Percentiles rank a stretch among this genome's conserved stretches.
These are phyloP conservation scores for Ilex paraguariensis DNA, from an alignment of 305 asterid species.

Conservation along the genomic window DNA sequence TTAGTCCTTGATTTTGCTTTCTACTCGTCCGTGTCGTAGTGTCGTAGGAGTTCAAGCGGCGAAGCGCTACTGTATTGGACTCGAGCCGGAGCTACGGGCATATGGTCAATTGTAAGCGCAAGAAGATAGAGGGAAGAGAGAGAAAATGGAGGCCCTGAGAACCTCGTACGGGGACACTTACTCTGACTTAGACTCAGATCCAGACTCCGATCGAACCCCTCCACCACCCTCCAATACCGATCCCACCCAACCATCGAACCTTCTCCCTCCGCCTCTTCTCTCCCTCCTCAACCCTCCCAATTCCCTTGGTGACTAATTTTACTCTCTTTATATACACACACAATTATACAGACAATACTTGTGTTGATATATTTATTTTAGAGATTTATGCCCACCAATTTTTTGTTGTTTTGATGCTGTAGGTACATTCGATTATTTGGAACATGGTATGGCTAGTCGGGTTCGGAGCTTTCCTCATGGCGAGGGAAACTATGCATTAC, in stretches of 20 bases:
- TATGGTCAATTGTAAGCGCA: too few species aligned
- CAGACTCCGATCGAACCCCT: conserved; percentile 23
- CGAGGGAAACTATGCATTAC: conserved; percentile 84
- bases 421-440: conserved; percentile 43
- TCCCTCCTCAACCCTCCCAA: conserved; percentile 61
- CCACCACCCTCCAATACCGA: conserved; percentile 20
- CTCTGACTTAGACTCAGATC: conserved; percentile 61
- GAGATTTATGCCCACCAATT: conserved; percentile 10
- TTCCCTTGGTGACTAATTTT: conserved; percentile 36
- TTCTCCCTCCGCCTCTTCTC: conserved; percentile 78
- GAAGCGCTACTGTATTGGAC: too few species aligned
- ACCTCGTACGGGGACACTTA: conserved; percentile 69
- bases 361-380: background rate
- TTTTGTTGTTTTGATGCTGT: conserved; percentile 33
- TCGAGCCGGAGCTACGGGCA: too few species aligned
- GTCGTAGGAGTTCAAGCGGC: too few species aligned
- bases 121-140: background rate
- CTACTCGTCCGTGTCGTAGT: too few species aligned
- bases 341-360: too few species aligned
- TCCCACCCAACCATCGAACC: conserved; percentile 18
- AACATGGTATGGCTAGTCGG: conserved; percentile 38
- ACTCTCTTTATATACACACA: background rate
- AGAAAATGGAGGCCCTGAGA: conserved; percentile 62
- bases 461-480: conserved; percentile 82
- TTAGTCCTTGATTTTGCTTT: too few species aligned